Conservation (phyloP, 75 land plant species). For the Gnetum montanum region DNA sequence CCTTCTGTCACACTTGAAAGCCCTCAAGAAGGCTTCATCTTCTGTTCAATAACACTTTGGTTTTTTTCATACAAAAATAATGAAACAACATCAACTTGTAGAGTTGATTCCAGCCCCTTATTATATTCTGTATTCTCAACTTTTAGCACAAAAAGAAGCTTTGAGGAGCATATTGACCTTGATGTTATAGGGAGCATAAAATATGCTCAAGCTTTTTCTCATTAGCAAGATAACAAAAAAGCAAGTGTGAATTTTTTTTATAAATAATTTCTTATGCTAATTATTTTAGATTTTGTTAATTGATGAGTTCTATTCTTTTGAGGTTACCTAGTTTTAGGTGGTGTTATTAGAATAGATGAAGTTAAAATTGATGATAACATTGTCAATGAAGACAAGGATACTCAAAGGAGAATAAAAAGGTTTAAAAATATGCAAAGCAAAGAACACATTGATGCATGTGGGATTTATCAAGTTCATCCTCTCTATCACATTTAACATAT, state of each 20-base stretch:
- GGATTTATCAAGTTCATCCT: slow-evolving; percentile 68
- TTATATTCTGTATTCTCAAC: slow-evolving; percentile 72
- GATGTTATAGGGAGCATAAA: slow-evolving; percentile 85
- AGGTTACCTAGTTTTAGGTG: slow-evolving; percentile 12
- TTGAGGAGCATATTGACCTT: slow-evolving; percentile 75
- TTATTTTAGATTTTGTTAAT: neutral
- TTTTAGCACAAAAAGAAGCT: slow-evolving; percentile 82
- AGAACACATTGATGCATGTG: slow-evolving; percentile 41
- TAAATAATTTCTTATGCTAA: neutral
- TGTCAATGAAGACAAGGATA: slow-evolving; percentile 83
- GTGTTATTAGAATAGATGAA: slow-evolving; percentile 21
- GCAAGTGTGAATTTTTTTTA: slow-evolving; percentile 34
- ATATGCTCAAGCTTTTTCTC: slow-evolving; percentile 75
- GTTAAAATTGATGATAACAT: slow-evolving; percentile 51
- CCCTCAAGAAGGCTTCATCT: slow-evolving; percentile 87
- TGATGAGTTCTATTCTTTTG: neutral
- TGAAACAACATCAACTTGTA: slow-evolving; percentile 76
- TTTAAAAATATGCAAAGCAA: slow-evolving; percentile 50
- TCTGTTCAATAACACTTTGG: slow-evolving; percentile 88
- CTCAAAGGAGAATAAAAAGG: slow-evolving; percentile 71
- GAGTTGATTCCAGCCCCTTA: slow-evolving; percentile 92
- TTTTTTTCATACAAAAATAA: slow-evolving; percentile 66
- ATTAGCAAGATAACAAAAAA: slow-evolving; percentile 59
- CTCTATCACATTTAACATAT: slow-evolving; percentile 64
- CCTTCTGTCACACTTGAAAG: slow-evolving; percentile 85